phyloP scores from a whole-genome alignment of 805 yeast genomes.

The Nakazawaea anatomiae region DNA sequence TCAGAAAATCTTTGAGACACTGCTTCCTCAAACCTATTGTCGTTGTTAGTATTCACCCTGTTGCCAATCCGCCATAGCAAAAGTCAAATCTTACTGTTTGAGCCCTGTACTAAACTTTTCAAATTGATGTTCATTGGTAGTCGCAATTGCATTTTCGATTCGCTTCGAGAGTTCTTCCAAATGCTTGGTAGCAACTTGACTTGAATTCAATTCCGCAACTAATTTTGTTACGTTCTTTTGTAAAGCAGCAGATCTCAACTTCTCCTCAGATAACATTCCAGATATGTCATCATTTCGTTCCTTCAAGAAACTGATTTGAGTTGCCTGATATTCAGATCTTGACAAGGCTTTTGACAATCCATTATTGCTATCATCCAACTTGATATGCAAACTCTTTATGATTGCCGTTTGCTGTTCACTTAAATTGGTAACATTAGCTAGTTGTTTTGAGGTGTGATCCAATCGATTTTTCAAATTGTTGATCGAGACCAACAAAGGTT shows the following conservation, averaged over 20 bases:
- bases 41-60: too few species aligned
- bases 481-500: conserved; percentile 4
- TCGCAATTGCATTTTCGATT: conserved; percentile 11
- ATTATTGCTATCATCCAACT: neutral
- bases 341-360: neutral
- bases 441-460: neutral
- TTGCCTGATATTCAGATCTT: neutral
- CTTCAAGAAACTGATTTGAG: conserved; percentile 26
- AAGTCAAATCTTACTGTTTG: conserved; percentile 28
- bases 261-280: conserved; percentile 42
- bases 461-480: conserved; percentile 4
- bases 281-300: conserved; percentile 35
- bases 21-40: conserved; percentile 15
- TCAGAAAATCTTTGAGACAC: neutral
- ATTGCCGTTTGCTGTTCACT: conserved; percentile 10
- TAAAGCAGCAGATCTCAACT: conserved; percentile 28
- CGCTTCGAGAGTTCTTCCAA: conserved; percentile 4
- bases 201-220: conserved; percentile 11
- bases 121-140: too few species aligned
- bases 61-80: conserved; percentile 17
- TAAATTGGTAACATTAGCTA: conserved; percentile 2
- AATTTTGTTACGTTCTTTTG: conserved; percentile 15
- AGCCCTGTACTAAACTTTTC: conserved; percentile 5
- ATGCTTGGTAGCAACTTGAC: conserved; percentile 4
- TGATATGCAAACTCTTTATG: conserved; percentile 2